Base-by-base conservation (phyloP, 1,284 basidiomycete genomes). In the Austroboletus sp. region DNA sequence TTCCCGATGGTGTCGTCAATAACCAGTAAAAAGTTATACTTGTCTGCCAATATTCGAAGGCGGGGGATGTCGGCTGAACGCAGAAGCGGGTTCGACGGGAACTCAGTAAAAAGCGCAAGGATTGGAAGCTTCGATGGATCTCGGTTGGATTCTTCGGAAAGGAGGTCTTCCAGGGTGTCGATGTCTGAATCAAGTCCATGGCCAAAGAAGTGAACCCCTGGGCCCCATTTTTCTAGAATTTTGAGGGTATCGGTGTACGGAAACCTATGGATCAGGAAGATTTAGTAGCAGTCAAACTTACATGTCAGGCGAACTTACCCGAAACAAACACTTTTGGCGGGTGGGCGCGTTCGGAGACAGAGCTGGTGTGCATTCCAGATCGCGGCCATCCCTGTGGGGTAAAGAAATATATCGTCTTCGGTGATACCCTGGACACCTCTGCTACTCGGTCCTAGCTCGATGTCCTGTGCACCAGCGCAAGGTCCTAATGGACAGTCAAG, bases 191-290 rank as follows among this genome's bases (percentile, higher is more conserved):
- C 81, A 5, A 84, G 68, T 1, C 95, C 95, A 51, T 80, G 73
- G 3, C 94, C 95, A 49, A 89, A 78, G 71, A 98, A 96, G 65
- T 91, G 76, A 56, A 86, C 92, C 0, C 96, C 96, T 1, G 89
- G 89, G 1, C 96, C 96, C 91, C 94, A 98, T 67, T 99, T 98
- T 56, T 95, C 74, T 4, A 99, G 73, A 35, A 96, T 81, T 68
- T 98, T 98, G 50, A 97, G 77, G n/a, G 95, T 98, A 66, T 98
- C 96, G 8, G 85, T 91, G 66, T 98, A 99, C 0, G 94, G 89
- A 67, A 98, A 99, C 15, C 94, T 95, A 51, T 15, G 44, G 6
- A n/a, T 29, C 37, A 40, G 36, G 53, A 3, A 43, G 40, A 16
- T 26, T 54, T 35, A 50, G 17, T 3, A 17, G 12, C 21, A 29